phyloP scores from a whole-genome alignment of 768 basidiomycete genomes.

The Mycena sanguinolenta region DNA sequence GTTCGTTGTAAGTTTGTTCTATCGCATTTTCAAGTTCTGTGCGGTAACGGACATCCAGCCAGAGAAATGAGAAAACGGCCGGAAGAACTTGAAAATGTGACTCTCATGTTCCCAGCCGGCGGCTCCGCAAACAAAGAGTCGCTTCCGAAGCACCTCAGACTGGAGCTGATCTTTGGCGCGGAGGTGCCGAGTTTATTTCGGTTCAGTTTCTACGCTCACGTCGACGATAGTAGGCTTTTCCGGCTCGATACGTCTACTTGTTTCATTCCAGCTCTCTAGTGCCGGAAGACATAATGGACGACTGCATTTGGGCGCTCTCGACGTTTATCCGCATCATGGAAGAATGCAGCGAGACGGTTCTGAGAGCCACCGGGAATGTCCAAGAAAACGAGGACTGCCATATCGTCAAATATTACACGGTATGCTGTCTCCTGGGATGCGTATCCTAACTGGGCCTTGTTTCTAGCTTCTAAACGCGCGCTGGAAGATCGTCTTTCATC shows the following conservation, averaged over 20 bases:
- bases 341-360: constrained; percentile 36
- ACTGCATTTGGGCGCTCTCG: constrained; percentile 39
- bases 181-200: constrained; percentile 32
- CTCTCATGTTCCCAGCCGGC: background rate
- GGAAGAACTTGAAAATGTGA: constrained; percentile 14
- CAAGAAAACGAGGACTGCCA: constrained; percentile 9
- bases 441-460: background rate
- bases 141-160: constrained; percentile 18
- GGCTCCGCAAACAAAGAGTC: constrained; percentile 6
- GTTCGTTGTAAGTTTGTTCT: constrained; percentile 15
- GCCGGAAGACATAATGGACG: constrained; percentile 36
- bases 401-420: background rate
- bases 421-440: background rate
- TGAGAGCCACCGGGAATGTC: constrained; percentile 38
- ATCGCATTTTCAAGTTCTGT: background rate
- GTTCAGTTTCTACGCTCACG: constrained; percentile 37
- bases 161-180: constrained; percentile 14
- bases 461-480: constrained; percentile 26
- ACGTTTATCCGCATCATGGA: constrained; percentile 37
- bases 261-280: constrained; percentile 27
- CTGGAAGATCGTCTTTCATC: constrained; percentile 1
- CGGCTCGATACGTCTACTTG: background rate
- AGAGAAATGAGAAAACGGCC: constrained; percentile 13
- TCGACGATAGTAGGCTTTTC: constrained; percentile 32
- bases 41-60: background rate